A percentile compares a stretch with the other conserved stretches of the same genome.
Conservation (phyloP, 2,329 filamentous ascomycete species). For the Endoconidiophora laricicola region DNA sequence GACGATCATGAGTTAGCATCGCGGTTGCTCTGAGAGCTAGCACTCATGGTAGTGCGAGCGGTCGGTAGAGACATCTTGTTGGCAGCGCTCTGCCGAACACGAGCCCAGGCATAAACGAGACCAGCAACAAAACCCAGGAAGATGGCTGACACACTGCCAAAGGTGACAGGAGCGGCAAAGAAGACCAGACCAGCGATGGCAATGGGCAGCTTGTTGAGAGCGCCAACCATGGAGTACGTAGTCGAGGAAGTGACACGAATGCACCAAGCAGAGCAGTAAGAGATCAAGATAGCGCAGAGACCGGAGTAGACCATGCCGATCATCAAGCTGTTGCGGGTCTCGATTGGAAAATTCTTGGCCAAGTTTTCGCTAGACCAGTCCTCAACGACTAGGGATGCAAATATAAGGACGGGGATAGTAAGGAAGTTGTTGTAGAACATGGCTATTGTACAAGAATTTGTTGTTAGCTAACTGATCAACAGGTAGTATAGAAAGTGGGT, state of each 20-base stretch:
- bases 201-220: conserved; percentile 94
- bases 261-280: conserved; percentile 98
- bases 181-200: conserved; percentile 85
- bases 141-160: conserved; percentile 85
- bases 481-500: background rate
- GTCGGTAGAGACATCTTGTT: conserved; percentile 53
- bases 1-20: conserved; percentile 48
- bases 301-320: conserved; percentile 89
- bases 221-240: conserved; percentile 97
- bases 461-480: conserved; percentile 18
- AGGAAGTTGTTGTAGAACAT: conserved; percentile 99
- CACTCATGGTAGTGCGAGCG: conserved; percentile 54
- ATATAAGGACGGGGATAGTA: conserved; percentile 77
- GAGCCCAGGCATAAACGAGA: conserved; percentile 75
- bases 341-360: conserved; percentile 71
- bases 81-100: conserved; percentile 59
- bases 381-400: conserved; percentile 68
- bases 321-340: conserved; percentile 61
- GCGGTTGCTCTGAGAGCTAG: conserved; percentile 78
- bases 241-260: conserved; percentile 94
- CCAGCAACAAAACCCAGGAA: conserved; percentile 81
- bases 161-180: conserved; percentile 84
- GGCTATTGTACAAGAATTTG: conserved; percentile 36
- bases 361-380: conserved; percentile 86
- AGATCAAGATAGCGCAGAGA: conserved; percentile 88